Conservation (phyloP, 768 basidiomycete species). For the Cystofilobasidium ferigula region DNA sequence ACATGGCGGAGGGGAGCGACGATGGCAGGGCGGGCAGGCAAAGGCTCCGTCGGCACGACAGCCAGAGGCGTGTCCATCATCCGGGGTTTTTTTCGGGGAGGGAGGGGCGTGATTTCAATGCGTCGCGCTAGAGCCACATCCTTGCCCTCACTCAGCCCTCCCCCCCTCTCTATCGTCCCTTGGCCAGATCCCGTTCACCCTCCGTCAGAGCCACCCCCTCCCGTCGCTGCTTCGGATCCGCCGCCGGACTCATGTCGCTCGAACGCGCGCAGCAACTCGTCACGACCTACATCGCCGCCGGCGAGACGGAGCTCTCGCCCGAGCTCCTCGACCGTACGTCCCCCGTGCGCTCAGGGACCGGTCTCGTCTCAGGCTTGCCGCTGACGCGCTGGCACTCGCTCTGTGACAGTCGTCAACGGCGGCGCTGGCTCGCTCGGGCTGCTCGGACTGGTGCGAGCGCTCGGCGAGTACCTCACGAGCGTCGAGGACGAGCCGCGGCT, state of each 20-base stretch:
- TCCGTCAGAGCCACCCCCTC: neutral
- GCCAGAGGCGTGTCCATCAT: too few species aligned
- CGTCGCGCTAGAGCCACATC: too few species aligned
- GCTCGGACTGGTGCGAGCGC: constrained; percentile 67
- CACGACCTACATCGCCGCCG: constrained; percentile 35
- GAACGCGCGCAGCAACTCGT: constrained; percentile 31
- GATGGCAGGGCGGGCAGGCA: neutral
- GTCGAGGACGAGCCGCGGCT: constrained; percentile 52
- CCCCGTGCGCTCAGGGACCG: too few species aligned
- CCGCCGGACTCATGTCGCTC: neutral
- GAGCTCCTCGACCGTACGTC: constrained; percentile 35
- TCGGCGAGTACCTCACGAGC: constrained; percentile 77
- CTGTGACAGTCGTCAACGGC: neutral
- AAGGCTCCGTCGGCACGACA: neutral
- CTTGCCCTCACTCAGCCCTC: too few species aligned
- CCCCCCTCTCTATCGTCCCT: too few species aligned
- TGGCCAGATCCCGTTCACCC: neutral
- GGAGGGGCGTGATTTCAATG: too few species aligned
- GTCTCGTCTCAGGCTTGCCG: too few species aligned
- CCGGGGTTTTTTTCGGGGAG: too few species aligned
- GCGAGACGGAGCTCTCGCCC: constrained; percentile 32
- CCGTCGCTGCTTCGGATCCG: neutral
- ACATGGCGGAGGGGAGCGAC: constrained; percentile 5
- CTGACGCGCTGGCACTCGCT: neutral
- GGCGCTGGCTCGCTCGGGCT: constrained; percentile 34